Evolutionary conservation across 2,329 filamentous ascomycete species (phyloP).

Genomic region (Xylaria sp.): DNA sequence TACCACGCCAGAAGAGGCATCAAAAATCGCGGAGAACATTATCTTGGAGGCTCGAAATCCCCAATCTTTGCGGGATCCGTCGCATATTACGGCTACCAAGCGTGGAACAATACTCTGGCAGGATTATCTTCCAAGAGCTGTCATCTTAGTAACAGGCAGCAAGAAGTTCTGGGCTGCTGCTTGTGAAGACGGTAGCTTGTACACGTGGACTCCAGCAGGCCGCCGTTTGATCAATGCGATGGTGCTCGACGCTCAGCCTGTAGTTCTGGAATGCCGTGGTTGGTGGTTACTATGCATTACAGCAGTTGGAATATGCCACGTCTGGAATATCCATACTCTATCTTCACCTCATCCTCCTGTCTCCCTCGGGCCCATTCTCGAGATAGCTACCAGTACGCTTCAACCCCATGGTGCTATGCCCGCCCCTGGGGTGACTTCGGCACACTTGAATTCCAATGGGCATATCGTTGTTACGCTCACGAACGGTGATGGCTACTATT

Average conservation of each 20-base stretch:
- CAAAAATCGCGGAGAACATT: constrained; percentile 73
- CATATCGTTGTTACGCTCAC: constrained; percentile 89
- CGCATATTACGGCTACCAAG: constrained; percentile 82
- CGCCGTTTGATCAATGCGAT: constrained; percentile 85
- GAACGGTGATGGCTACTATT: constrained; percentile 94
- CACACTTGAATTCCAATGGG: constrained; percentile 88
- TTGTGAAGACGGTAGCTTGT: constrained; percentile 90
- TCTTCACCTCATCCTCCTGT: constrained; percentile 88
- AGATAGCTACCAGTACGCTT: constrained; percentile 83
- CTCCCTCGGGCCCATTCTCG: constrained; percentile 87
- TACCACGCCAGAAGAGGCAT: constrained; percentile 67
- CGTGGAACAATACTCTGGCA: constrained; percentile 88
- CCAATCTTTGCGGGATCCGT: constrained; percentile 79
- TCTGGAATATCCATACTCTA: constrained; percentile 90
- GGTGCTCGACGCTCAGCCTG: constrained; percentile 89
- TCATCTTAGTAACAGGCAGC: constrained; percentile 91
- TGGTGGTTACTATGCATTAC: constrained; percentile 92
- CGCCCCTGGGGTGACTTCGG: constrained; percentile 87
- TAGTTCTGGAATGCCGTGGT: constrained; percentile 89
- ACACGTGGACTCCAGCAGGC: constrained; percentile 92
- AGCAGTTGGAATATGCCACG: constrained; percentile 86
- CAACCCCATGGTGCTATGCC: constrained; percentile 78
- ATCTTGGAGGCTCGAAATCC: constrained; percentile 92
- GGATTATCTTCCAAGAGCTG: constrained; percentile 86
- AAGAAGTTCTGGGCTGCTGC: constrained; percentile 91